A percentile compares a stretch with the other conserved stretches of the same genome.
phyloP scores from a whole-genome alignment of 768 basidiomycete species.

The Suillus subaureus region DNA sequence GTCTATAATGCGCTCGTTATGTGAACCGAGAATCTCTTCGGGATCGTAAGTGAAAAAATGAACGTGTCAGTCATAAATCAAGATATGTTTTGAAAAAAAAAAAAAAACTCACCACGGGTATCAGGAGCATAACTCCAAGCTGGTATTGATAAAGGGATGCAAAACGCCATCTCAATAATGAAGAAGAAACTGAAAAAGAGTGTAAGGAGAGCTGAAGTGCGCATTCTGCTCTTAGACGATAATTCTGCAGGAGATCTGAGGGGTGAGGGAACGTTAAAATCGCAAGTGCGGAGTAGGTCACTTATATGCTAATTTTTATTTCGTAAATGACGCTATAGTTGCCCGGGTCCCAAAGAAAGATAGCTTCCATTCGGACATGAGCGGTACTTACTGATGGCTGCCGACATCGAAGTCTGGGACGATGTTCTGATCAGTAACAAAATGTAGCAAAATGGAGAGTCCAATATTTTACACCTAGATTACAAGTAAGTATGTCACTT shows the following conservation, averaged over 20 bases:
- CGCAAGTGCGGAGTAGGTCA: neutral
- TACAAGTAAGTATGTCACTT: too few relatives aligned
- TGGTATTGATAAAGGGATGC: neutral
- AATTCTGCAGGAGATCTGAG: neutral
- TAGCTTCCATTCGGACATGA: neutral
- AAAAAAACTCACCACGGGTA: neutral
- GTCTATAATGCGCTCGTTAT: neutral
- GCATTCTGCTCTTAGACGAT: constrained; percentile 8
- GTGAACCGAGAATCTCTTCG: neutral
- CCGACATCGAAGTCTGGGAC: neutral
- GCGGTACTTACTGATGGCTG: neutral
- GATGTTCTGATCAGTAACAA: neutral
- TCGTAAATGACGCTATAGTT: constrained; percentile 1
- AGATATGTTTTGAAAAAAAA: neutral
- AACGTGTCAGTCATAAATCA: neutral
- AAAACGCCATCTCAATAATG: neutral
- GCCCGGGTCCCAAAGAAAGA: neutral
- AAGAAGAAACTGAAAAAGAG: constrained; percentile 4
- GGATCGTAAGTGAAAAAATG: neutral
- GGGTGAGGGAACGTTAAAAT: neutral
- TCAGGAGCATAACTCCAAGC: neutral
- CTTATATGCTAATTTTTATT: constrained; percentile 1
- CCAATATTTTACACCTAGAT: neutral
- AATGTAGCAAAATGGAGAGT: neutral
- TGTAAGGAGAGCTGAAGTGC: constrained; percentile 2